Base-by-base conservation (phyloP, 495 filamentous ascomycete species). In the Penicillium salamii region DNA sequence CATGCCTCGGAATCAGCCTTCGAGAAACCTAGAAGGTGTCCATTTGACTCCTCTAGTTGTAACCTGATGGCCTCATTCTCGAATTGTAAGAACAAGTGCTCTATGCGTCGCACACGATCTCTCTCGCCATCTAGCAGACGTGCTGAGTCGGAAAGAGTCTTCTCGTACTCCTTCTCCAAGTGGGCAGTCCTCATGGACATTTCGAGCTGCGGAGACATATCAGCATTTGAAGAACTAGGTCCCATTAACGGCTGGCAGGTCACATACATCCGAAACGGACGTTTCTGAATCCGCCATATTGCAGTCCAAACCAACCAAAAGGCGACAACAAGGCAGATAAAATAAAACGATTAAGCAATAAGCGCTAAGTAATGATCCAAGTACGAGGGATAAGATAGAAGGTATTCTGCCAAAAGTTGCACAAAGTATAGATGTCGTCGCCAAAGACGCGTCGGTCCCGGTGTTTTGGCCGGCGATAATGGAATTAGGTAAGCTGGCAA, bases 111-210 rank as follows among this genome's bases (percentile, higher is more conserved):
- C 50, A 81, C 70, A 8, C 91, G 81, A 19, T 75, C 71, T 43
- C 78, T 79, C 63, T 96, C 91, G 31, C 84, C 75, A 62, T 86
- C 85, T 42, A 80, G 64, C 34, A 91, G 59, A 11, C 82, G 61
- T 34, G 85, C 72, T 17, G 84, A 72, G 37, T 80, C 70, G 42
- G 79, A 77, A 34, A 77, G 61, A 50, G 73, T 76, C 37, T 74
- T 74, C 45, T 85, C 79, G 58, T 91, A 88, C 54, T 81, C 80
- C 19, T 82, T 70, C 57, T 95, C 90, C 13, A 87, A 72, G 2
- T 49, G 57, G 20, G 71, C 58, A 42, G 74, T 77, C 39, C 69
- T 70, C 24, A 83, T 63, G 12, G 75, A 62, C 60, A 72, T 57
- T 29, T 67, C 72, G 60, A 49, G 79, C 70, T 67, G 60, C 13